phyloP scores from a whole-genome alignment of 2,329 filamentous ascomycete species.

The Hypoxylon sp. region DNA sequence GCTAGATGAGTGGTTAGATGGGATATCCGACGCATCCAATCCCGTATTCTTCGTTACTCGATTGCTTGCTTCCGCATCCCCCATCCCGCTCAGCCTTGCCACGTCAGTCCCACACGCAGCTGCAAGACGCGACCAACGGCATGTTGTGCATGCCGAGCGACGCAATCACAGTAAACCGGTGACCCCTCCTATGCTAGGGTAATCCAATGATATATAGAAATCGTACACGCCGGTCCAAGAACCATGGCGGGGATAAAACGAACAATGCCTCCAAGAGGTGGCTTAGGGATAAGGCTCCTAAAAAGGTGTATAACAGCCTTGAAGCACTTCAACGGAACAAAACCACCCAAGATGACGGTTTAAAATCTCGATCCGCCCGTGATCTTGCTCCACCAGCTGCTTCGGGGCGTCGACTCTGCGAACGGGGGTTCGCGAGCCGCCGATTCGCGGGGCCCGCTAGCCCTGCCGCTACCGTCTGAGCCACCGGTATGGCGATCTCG shows the following conservation, averaged over 20 bases:
- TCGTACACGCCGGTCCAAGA: not conserved
- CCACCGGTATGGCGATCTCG: conserved; percentile 46
- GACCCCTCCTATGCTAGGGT: not conserved
- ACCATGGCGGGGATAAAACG: not conserved
- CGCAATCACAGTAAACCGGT: conserved; percentile 12
- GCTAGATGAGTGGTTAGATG: conserved; percentile 23
- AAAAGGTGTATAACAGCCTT: conserved; percentile 1
- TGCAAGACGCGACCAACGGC: conserved; percentile 3
- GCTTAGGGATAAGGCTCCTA: conserved; percentile 6
- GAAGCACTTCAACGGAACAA: not conserved
- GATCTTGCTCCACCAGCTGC: conserved; percentile 68
- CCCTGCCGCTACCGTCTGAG: conserved; percentile 44
- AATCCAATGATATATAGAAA: not conserved
- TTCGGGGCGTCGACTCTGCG: conserved; percentile 58
- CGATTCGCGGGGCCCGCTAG: conserved; percentile 12
- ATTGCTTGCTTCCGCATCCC: conserved; percentile 12
- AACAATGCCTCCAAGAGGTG: not conserved
- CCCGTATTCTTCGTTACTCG: conserved; percentile 5
- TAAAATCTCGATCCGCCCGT: conserved; percentile 46
- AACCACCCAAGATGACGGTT: not conserved
- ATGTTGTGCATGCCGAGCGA: conserved; percentile 7
- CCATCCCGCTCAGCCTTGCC: conserved; percentile 32
- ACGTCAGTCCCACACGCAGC: conserved; percentile 29
- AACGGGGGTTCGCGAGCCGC: conserved; percentile 45
- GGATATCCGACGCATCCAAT: conserved; percentile 8